Conservation (phyloP, 768 basidiomycete species). For the Butyriboletus loyo region DNA sequence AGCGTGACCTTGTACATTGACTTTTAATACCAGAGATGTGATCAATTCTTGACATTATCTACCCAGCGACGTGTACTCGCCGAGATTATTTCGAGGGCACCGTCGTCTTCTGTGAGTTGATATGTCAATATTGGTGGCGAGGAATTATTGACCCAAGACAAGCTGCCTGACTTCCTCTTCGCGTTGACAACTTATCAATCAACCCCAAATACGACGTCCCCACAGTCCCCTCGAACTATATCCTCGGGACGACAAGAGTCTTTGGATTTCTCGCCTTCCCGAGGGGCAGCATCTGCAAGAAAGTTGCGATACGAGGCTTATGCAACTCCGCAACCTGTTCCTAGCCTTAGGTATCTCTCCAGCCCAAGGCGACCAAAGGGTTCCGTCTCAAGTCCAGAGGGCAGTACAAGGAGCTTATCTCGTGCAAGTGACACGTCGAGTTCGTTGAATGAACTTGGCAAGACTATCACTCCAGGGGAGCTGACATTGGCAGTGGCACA, state of each 20-base stretch:
- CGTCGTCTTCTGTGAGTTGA: slow-evolving; percentile 53
- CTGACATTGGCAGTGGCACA: slow-evolving; percentile 26
- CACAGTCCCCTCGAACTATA: slow-evolving; percentile 9
- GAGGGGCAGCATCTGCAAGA: slow-evolving; percentile 33
- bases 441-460: slow-evolving; percentile 25
- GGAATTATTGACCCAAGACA: slow-evolving; percentile 5
- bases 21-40: slow-evolving; percentile 53
- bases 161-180: slow-evolving; percentile 72
- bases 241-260: slow-evolving; percentile 17
- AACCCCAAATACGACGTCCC: not conserved
- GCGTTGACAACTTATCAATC: slow-evolving; percentile 43
- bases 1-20: slow-evolving; percentile 1
- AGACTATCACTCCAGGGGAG: slow-evolving; percentile 32
- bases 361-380: slow-evolving; percentile 32
- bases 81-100: slow-evolving; percentile 45
- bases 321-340: slow-evolving; percentile 52
- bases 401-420: slow-evolving; percentile 32
- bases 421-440: slow-evolving; percentile 20
- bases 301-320: slow-evolving; percentile 72
- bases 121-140: slow-evolving; percentile 1
- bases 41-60: slow-evolving; percentile 57
- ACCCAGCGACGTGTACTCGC: slow-evolving; percentile 43
- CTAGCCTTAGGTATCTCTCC: slow-evolving; percentile 39
- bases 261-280: slow-evolving; percentile 18
- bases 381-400: slow-evolving; percentile 36